These are phyloP conservation scores for Ceratocystiopsis sp. DNA, from an alignment of 2,329 filamentous ascomycete species.

Conservation along the genomic window DNA sequence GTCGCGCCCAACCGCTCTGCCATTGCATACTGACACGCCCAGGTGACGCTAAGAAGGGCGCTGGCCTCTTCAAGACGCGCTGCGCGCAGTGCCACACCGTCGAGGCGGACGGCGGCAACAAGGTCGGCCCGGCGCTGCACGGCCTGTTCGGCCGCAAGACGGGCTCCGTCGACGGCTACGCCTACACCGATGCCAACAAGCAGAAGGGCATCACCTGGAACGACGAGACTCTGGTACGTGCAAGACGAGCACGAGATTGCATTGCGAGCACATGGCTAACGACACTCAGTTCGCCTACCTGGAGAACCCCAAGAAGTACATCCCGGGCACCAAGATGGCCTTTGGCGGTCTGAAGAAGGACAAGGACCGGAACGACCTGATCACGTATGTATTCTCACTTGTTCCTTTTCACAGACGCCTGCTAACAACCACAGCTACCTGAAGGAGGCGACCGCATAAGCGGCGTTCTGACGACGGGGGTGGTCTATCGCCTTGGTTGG, in stretches of 20 bases:
- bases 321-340: constrained; percentile 99
- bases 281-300: constrained; percentile 72
- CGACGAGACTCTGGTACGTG: constrained; percentile 61
- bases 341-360: constrained; percentile 99
- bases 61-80: constrained; percentile 97
- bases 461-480: not conserved
- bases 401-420: not conserved
- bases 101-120: constrained; percentile 81
- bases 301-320: constrained; percentile 99
- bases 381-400: constrained; percentile 53
- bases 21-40: constrained; percentile 4
- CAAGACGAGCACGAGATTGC: not conserved
- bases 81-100: constrained; percentile 98
- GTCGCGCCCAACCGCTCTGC: too few relatives aligned
- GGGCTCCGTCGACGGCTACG: constrained; percentile 77
- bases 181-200: constrained; percentile 99
- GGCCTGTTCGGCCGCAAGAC: constrained; percentile 96
- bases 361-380: constrained; percentile 98
- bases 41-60: constrained; percentile 95
- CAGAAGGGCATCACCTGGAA: constrained; percentile 82
- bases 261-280: constrained; percentile 1
- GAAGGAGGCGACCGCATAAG: constrained; percentile 50
- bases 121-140: constrained; percentile 93
- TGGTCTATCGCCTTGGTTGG: not conserved
- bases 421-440: constrained; percentile 35